Evolutionary conservation across 495 filamentous ascomycete species (phyloP).

Genomic region (Penicillium roqueforti): DNA sequence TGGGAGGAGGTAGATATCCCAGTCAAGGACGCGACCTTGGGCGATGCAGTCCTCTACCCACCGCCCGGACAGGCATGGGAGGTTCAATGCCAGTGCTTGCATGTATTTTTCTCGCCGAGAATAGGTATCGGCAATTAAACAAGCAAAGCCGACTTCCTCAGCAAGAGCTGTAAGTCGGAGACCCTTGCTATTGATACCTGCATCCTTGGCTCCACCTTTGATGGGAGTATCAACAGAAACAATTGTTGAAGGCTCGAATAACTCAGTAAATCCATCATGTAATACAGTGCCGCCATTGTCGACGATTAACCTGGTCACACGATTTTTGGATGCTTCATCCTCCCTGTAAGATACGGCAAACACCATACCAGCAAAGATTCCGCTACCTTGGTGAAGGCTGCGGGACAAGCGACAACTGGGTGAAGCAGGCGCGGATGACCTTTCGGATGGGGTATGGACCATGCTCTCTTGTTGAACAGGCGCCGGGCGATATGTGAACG

Average conservation of each 20-base stretch:
- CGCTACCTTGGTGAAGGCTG: constrained; percentile 28
- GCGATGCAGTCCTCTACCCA: constrained; percentile 77
- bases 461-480: constrained; percentile 19
- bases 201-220: constrained; percentile 15
- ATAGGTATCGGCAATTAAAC: constrained; percentile 80
- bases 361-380: constrained; percentile 69
- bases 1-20: constrained; percentile 77
- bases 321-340: constrained; percentile 49
- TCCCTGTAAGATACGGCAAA: constrained; percentile 73
- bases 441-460: constrained; percentile 40
- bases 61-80: constrained; percentile 74
- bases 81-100: constrained; percentile 85
- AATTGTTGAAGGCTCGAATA: constrained; percentile 60
- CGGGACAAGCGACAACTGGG: constrained; percentile 42
- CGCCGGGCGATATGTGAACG: constrained; percentile 30
- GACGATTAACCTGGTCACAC: constrained; percentile 46
- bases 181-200: constrained; percentile 16
- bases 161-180: constrained; percentile 49
- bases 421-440: constrained; percentile 39
- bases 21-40: constrained; percentile 58
- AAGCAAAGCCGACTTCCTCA: constrained; percentile 65
- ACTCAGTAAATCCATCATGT: constrained; percentile 71
- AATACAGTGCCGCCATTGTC: constrained; percentile 70
- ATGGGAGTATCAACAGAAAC: constrained; percentile 27
- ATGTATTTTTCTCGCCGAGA: constrained; percentile 91